A percentile compares a stretch with the other conserved stretches of the same genome.
These are phyloP conservation scores for Saccharomycopsis sp. DNA, from an alignment of 805 yeast species.

Conservation along the genomic window DNA sequence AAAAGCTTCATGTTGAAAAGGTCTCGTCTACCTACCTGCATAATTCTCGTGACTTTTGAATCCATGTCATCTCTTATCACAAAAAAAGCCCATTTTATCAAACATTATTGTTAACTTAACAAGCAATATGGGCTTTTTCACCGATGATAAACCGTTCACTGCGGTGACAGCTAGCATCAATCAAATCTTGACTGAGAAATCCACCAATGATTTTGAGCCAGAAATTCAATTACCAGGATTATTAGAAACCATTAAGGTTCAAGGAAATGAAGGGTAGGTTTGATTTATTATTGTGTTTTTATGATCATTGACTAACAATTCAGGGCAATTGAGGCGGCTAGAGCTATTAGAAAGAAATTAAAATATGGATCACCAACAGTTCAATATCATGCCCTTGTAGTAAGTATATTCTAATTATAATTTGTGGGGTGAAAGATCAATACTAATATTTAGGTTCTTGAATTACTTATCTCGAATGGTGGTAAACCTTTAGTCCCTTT, in stretches of 20 bases:
- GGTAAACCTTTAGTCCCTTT: conserved; percentile 28
- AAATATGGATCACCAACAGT: conserved; percentile 68
- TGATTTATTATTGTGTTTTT: neutral
- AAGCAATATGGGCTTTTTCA: conserved; percentile 20
- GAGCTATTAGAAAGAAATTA: conserved; percentile 79
- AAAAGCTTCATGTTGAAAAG: no score
- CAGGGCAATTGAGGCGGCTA: conserved; percentile 57
- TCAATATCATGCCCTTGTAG: conserved; percentile 56
- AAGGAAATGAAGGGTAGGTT: conserved; percentile 14
- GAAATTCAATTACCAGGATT: conserved; percentile 17
- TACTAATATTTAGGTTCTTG: conserved; percentile 29
- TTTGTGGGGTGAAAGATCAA: neutral
- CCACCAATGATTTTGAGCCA: conserved; percentile 16
- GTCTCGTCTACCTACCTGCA: no score
- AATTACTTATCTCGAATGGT: conserved; percentile 50
- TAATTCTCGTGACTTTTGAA: no score
- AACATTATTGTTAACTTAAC: no score
- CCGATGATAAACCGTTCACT: conserved; percentile 29
- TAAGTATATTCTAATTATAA: conserved; percentile 4
- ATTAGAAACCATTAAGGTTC: conserved; percentile 15
- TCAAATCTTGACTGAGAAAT: conserved; percentile 24
- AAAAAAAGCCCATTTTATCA: no score
- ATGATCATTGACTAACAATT: neutral
- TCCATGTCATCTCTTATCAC: no score
- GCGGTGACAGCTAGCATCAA: conserved; percentile 36